Evolutionary conservation across 768 basidiomycete species (phyloP).

Genomic region (Russula sp.): DNA sequence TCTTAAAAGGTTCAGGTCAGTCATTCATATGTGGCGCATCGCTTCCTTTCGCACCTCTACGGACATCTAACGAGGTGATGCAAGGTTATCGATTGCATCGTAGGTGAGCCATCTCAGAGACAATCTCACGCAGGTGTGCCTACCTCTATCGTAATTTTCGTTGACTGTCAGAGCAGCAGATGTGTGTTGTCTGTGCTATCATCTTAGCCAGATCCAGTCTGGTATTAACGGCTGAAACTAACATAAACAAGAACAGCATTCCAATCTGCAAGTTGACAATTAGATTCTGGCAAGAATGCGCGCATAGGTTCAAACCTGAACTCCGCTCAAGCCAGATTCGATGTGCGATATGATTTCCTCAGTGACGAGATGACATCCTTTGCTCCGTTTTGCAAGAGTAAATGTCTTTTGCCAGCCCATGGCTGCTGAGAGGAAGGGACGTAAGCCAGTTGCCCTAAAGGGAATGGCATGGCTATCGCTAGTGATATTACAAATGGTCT

Average conservation of each 20-base stretch:
- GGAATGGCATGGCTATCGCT: neutral
- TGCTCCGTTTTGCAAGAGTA: conserved; percentile 42
- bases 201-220: neutral
- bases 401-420: conserved; percentile 95
- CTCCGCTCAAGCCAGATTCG: conserved; percentile 55
- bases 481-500: neutral
- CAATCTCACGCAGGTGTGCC: neutral
- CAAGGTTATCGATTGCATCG: neutral
- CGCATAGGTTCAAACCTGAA: conserved; percentile 41
- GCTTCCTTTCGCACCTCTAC: conserved; percentile 31
- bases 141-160: conserved; percentile 83
- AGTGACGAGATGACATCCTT: conserved; percentile 82
- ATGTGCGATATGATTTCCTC: conserved; percentile 64
- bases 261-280: conserved; percentile 46
- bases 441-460: neutral
- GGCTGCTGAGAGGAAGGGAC: neutral
- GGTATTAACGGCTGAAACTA: conserved; percentile 25
- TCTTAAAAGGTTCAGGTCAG: conserved; percentile 38
- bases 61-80: conserved; percentile 31
- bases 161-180: conserved; percentile 77
- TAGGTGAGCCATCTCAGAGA: neutral
- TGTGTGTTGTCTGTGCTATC: conserved; percentile 54
- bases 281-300: neutral
- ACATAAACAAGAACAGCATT: conserved; percentile 88
- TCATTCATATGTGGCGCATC: conserved; percentile 22